Evolutionary conservation across 75 land plant genomes (phyloP), one percentile per base, ranked within the genome.

Genomic region (Cunninghamia lanceolata): DNA sequence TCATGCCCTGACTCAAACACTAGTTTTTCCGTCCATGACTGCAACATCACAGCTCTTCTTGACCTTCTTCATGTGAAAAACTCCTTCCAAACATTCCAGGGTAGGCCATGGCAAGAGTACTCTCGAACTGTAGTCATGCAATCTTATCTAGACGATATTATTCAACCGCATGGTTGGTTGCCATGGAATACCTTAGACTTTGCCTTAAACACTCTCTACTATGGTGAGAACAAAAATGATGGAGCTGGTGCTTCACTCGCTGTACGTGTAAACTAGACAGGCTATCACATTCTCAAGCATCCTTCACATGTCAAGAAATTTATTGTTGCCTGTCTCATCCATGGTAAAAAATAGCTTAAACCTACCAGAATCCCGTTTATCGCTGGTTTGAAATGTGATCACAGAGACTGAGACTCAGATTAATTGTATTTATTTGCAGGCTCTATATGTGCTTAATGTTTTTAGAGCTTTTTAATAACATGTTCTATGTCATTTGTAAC

Each of bases 41-140:
- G 88, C 76, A 85, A 32, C 5, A 39, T 90, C 70, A 50, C 15
- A 14, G 88, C 84, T 3, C 68, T 73, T 3, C 43, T 43, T 14
- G 84, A 85, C 1, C 82, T 87, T 28, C 79, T 56, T 28, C 42
- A 39, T 2, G 45, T 35, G 54, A 46, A 34, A 16, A n/a, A 40
- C 4, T 32, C 46, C 35, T 54, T 85, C 30, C n/a, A 30, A 30
- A 85, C 90, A 42, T 91, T 76, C 85, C 85, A 89, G 30, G 92
- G 92, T 13, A 75, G 92, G 85, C 92, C 92, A 0, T 91, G 92
- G 90, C 82, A 88, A 84, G 16, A 17, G 14, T 88, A 88, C 84
- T 88, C 91, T 28, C 35, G 83, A 38, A 84, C 86, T 36, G 90
- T 89, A 52, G 39, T 87, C 63, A 82, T 89, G 86, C 76, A 88